phyloP scores from a whole-genome alignment of 441 rosid species.

The Erysimum pusillum region DNA sequence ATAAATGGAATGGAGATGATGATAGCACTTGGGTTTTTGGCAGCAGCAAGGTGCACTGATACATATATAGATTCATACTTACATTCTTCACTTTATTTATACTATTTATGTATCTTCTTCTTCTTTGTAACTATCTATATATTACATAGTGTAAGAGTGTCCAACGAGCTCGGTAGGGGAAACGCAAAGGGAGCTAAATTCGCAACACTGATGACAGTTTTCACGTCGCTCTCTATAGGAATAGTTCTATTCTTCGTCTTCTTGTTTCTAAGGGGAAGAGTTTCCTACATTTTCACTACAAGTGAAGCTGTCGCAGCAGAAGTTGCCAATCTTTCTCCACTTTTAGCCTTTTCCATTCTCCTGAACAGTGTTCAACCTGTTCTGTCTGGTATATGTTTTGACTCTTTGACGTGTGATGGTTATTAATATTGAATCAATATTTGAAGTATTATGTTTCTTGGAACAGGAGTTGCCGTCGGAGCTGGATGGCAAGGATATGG shows the following conservation, averaged over 20 bases:
- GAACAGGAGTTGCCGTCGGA: conserved; percentile 64
- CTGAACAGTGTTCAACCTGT: conserved; percentile 69
- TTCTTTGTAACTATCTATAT: background rate
- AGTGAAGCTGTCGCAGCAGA: conserved; percentile 53
- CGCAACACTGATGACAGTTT: conserved; percentile 43
- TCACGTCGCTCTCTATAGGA: conserved; percentile 57
- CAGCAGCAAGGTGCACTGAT: conserved; percentile 66
- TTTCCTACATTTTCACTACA: conserved; percentile 57
- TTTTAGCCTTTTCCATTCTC: conserved; percentile 61
- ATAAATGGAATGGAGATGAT: conserved; percentile 79
- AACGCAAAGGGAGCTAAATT: conserved; percentile 54
- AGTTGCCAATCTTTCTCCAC: conserved; percentile 59
- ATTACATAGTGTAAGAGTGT: conserved; percentile 61
- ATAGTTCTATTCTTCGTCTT: conserved; percentile 50
- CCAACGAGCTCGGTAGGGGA: conserved; percentile 68
- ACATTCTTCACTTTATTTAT: background rate
- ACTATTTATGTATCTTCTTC: background rate
- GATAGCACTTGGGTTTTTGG: conserved; percentile 84
- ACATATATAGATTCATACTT: background rate
- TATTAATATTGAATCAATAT: background rate
- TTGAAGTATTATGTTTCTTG: background rate
- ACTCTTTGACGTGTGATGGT: background rate
- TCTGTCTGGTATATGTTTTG: conserved; percentile 54
- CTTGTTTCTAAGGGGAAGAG: conserved; percentile 50
- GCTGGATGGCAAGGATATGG: conserved; percentile 68